Base-by-base conservation (phyloP, 345 rosid genomes). In the Draba incana region DNA sequence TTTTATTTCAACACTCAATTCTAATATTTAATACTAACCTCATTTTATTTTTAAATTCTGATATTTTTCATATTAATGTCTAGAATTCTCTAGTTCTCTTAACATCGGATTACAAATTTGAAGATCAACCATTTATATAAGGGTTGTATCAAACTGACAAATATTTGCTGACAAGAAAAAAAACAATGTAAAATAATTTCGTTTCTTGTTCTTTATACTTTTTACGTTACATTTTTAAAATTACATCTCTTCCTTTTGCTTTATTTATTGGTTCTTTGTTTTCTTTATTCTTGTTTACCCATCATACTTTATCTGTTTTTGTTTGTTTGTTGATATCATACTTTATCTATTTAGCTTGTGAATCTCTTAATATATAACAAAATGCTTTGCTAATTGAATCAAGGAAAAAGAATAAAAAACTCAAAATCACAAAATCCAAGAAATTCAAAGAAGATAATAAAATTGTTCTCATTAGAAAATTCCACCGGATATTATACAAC, bases 191-290 rank as follows among this genome's bases (percentile, higher is more conserved):
- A 7, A 33, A 15, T 33, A 23, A 15, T 5, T 6, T 20, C 0
- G 2, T 43, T 3, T 33, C 39, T 65, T 51, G 58, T 38, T 50
- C 15, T 3, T 63, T 35, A 15, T 50, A 44, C 5, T 10, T 65
- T 57, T 23, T 31, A 57, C 41, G 6, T 43, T 62, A 4, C 31
- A 9, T 39, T 50, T 28, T 28, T 3, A 37, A 28, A 28, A 14
- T 55, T 41, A 9, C 38, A 30, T 64, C 11, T 27, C 30, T 55
- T 64, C 4, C 39, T 57, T 72, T 72, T 28, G 13, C 51, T 66
- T 73, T 73, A 27, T 57, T 20, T 62, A 33, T 62, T 24, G 37
- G 20, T 63, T 62, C 38, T 63, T 71, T 53, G n/a, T 54, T 52
- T 53, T 50, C 46, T 74, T 74, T 66, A 44, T 54, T 60, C 68